phyloP scores from a whole-genome alignment of 2,329 filamentous ascomycete genomes.

The Arachnomyces sp. region DNA sequence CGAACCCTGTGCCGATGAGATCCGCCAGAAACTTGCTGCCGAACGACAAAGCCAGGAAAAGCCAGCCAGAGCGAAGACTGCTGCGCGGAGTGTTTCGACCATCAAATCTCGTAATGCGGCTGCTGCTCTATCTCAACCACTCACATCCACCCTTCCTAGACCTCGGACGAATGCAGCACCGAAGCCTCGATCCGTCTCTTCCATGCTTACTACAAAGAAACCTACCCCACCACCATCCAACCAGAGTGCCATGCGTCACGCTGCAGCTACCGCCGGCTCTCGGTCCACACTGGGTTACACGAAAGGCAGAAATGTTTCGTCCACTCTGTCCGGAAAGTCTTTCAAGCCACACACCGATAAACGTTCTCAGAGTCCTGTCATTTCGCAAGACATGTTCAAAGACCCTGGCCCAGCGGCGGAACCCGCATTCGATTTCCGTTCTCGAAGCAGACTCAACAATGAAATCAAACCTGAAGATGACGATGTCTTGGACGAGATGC shows the following conservation, averaged over 20 bases:
- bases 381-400: constrained; percentile 36
- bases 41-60: constrained; percentile 21
- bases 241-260: constrained; percentile 48
- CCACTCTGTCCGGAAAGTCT: constrained; percentile 21
- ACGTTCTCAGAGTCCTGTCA: constrained; percentile 18
- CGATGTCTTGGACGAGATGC: constrained; percentile 9
- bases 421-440: not conserved
- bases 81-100: constrained; percentile 27
- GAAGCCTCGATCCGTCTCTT: constrained; percentile 31
- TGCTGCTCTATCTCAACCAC: constrained; percentile 26
- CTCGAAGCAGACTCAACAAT: constrained; percentile 9
- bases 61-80: constrained; percentile 15
- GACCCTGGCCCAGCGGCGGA: constrained; percentile 13
- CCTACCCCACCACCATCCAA: constrained; percentile 35
- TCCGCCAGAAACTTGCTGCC: constrained; percentile 19
- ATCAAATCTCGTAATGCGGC: constrained; percentile 34
- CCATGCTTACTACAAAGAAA: constrained; percentile 29
- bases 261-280: constrained; percentile 58
- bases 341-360: constrained; percentile 10
- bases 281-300: constrained; percentile 78
- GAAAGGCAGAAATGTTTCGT: constrained; percentile 56
- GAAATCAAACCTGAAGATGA: constrained; percentile 16
- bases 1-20: constrained; percentile 28
- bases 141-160: constrained; percentile 27
- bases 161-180: constrained; percentile 28